Conservation (phyloP, 345 rosid species). For the Syzygium grande region DNA sequence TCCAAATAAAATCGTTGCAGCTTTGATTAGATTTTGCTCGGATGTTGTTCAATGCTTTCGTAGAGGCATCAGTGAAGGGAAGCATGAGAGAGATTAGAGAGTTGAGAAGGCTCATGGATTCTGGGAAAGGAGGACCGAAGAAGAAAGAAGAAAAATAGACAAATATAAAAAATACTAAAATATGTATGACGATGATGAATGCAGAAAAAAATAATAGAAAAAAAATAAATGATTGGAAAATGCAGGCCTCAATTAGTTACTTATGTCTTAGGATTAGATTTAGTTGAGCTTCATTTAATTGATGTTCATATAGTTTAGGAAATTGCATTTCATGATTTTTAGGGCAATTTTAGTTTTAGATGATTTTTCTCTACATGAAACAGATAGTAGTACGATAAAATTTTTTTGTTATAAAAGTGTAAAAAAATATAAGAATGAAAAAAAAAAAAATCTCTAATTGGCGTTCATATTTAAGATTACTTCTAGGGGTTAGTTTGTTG, state of each 20-base stretch:
- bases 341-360: background rate
- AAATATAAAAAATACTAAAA: too few relatives aligned
- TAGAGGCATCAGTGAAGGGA: background rate
- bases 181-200: rapidly evolving
- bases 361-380: background rate
- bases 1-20: background rate
- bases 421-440: too few relatives aligned
- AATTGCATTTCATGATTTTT: background rate
- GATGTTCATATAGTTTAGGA: background rate
- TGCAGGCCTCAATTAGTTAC: background rate
- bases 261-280: background rate
- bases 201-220: background rate
- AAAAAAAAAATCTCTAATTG: too few relatives aligned
- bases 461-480: rapidly evolving
- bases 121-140: too few relatives aligned
- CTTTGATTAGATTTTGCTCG: too few relatives aligned
- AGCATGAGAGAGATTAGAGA: background rate
- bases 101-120: background rate
- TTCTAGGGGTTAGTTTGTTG: too few relatives aligned
- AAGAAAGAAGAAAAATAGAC: too few relatives aligned
- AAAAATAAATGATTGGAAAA: too few relatives aligned
- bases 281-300: too few relatives aligned
- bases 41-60: background rate
- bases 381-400: background rate
- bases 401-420: background rate